Percentiles rank a stretch among this genome's conserved stretches.
phyloP scores from a whole-genome alignment of 2,329 filamentous ascomycete species.

The Microdochium paspali region DNA sequence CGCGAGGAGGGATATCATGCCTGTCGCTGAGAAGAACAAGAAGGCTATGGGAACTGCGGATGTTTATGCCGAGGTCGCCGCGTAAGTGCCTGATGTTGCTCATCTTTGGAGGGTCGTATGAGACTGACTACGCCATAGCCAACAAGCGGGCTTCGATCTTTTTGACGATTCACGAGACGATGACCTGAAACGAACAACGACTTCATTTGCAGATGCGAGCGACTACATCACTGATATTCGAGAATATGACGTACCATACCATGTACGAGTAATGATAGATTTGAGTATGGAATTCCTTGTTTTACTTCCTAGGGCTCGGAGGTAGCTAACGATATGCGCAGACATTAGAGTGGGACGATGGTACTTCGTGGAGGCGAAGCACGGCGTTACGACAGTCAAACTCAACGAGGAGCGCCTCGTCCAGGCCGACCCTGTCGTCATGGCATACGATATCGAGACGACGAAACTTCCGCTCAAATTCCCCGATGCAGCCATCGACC shows the following conservation, averaged over 20 bases:
- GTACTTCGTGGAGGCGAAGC: conserved; percentile 93
- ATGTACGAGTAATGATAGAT: conserved; percentile 97
- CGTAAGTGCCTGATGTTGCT: conserved; percentile 39
- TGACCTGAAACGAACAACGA: conserved; percentile 63
- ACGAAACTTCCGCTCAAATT: conserved; percentile 95
- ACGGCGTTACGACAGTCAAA: conserved; percentile 74
- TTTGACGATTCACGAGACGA: conserved; percentile 83
- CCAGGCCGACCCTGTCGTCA: conserved; percentile 90
- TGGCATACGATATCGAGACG: conserved; percentile 99
- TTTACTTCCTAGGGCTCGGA: not conserved
- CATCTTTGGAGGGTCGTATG: not conserved
- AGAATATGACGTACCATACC: conserved; percentile 98
- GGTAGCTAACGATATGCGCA: conserved; percentile 20
- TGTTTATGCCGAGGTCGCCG: conserved; percentile 92
- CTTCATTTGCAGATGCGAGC: conserved; percentile 74
- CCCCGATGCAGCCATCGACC: conserved; percentile 86
- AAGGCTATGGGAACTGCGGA: conserved; percentile 96
- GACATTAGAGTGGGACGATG: conserved; percentile 95
- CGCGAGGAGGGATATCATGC: conserved; percentile 76
- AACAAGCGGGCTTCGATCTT: conserved; percentile 60
- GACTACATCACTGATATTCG: conserved; percentile 97
- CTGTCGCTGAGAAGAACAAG: conserved; percentile 92
- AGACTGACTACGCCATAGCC: conserved; percentile 13
- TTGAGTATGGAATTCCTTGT: conserved; percentile 44
- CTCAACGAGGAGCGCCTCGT: conserved; percentile 82